Evolutionary conservation across 441 rosid genomes (phyloP), one percentile per base, ranked within the genome.

Genomic region (Populus hybrid): DNA sequence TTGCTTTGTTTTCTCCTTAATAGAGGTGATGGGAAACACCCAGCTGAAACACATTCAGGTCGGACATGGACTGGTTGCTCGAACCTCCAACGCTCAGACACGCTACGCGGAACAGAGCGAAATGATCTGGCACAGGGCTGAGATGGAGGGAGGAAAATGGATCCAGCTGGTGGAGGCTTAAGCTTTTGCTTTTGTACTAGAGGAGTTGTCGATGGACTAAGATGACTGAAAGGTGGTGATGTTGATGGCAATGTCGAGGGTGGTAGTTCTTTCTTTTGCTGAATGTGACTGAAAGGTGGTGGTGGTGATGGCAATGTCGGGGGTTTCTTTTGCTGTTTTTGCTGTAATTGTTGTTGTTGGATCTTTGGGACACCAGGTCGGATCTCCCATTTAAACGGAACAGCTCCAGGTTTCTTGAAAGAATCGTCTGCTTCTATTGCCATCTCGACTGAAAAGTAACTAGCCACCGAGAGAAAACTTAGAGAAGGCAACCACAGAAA

Each of bases 321-420:
- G 9, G 53, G 80, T 1, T 11, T 42, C 85, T 74, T 81, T 76
- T 0, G 79, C 0, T 42, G 79, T 14, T 72, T 73, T 23, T 28
- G 79, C 0, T 46, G 79, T 16, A 20, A 57, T n/a, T 42, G 86
- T 10, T 79, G 57, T 73, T 67, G 83, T 42, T 85, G 91, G 88
- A 81, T 82, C 80, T 91, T 93, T 80, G 99, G 99, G 4, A 95
- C 94, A 18, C 99, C 99, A 67, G 99, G 98, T 73, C 99, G 94
- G 87, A 92, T 82, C 91, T 95, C 99, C 99, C 98, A 95, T 77
- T 93, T 93, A 82, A 95, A 95, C 12, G 99, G 99, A 64, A 93
- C 72, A 0, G 93, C 80, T 71, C 98, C 99, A 2, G 96, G 92
- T 75, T 89, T 88, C 80, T 70, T 90, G 87, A 89, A 93, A 14